These are phyloP conservation scores for Suillus brevipes DNA, from an alignment of 768 basidiomycete genomes.

Conservation along the genomic window DNA sequence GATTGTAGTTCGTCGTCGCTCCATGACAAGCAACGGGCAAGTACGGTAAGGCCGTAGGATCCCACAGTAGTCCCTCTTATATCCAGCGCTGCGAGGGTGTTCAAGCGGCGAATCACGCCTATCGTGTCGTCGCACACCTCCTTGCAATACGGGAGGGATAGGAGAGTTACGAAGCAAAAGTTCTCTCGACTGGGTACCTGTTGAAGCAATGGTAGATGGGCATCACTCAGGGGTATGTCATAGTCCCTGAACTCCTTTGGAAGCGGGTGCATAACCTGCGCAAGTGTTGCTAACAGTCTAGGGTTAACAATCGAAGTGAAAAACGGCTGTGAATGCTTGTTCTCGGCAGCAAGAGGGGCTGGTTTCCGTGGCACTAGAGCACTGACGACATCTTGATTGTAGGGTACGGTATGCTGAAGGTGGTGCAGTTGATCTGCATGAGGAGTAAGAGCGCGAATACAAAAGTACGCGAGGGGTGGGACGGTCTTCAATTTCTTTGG, in stretches of 20 bases:
- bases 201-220: slow-evolving; percentile 57
- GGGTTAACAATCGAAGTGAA: slow-evolving; percentile 45
- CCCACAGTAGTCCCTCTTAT: slow-evolving; percentile 54
- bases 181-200: slow-evolving; percentile 49
- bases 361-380: slow-evolving; percentile 39
- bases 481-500: slow-evolving; percentile 20
- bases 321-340: neutral
- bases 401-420: slow-evolving; percentile 38
- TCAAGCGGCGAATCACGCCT: slow-evolving; percentile 48
- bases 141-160: slow-evolving; percentile 56
- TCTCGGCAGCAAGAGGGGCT: neutral
- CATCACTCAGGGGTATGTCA: slow-evolving; percentile 55
- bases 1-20: slow-evolving; percentile 25
- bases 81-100: slow-evolving; percentile 63
- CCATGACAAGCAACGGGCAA: slow-evolving; percentile 50
- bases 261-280: slow-evolving; percentile 58
- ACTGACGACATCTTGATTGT: slow-evolving; percentile 39
- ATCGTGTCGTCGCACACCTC: slow-evolving; percentile 63
- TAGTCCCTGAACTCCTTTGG: slow-evolving; percentile 37
- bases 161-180: slow-evolving; percentile 65
- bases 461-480: slow-evolving; percentile 56
- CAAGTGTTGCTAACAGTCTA: slow-evolving; percentile 59
- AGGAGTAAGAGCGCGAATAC: slow-evolving; percentile 43
- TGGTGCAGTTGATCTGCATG: slow-evolving; percentile 47
- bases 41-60: slow-evolving; percentile 49